Base-by-base conservation (phyloP, 163 green algal species). In the Coccomyxa subellipsoidea region DNA sequence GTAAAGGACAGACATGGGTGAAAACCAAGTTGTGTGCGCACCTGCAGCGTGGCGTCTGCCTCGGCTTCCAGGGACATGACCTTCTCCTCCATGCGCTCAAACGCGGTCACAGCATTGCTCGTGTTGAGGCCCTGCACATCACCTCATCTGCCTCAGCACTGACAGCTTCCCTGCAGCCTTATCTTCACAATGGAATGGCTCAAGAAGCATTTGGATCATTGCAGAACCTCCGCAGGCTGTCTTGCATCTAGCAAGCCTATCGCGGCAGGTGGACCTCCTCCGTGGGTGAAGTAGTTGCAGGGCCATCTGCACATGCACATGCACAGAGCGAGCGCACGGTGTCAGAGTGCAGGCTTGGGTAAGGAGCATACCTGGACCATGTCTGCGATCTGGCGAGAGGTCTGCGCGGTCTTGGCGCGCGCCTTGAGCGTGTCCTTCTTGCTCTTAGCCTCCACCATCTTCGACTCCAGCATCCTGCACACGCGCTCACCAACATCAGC, bases 401-500 rank as follows among this genome's bases (percentile, higher is more conserved):
- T 97, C 89, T 96, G 96, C 37, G 96, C 96, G 37, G 81, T 93
- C 82, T 96, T 93, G 37, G 96, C 96, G 53, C 96, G 92, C 37
- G 96, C 96, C 91, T 99, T 99, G 37, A 99, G 90, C 21, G 96
- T 99, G 90, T 99, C 96, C 92, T 99, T 99, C 92, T 99, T 99
- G 86, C 88, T 92, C 84, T 95, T 96, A 8, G 97, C 96, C 88
- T 99, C 96, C 34, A 90, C 82, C 73, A 99, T 91, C 92, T 99
- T 99, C 69, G 76, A 84, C 91, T 99, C 97, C 78, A 98, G 88
- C 72, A 95, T 88, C 70, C 84, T 81, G 39, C 54, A 54, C 18
- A 82, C 7, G n/a, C 98, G 91, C 99, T 98, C 53, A 80, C 85
- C 25, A 98, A 90, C 38, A 99, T 59, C 47, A 59, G 1, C 47